A percentile compares a stretch with the other conserved stretches of the same genome.
These are phyloP conservation scores for Entoloma clypeatum DNA, from an alignment of 1,284 basidiomycete genomes.

Conservation along the genomic window DNA sequence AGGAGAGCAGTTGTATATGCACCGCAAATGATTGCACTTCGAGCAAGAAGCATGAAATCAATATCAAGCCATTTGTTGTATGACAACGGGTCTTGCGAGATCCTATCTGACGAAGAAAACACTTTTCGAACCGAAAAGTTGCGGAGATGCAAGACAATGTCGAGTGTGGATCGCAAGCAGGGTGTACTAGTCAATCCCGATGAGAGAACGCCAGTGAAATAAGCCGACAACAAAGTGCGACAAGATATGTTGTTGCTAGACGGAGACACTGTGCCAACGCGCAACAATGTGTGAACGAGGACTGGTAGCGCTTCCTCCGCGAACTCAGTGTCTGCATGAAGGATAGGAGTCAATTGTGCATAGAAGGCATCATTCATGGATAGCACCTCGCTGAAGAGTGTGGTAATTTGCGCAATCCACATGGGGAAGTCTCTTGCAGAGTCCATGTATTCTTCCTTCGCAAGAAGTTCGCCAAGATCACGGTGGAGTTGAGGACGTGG, in stretches of 20 bases:
- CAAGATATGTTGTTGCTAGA: conserved; percentile 10
- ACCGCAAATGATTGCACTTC: conserved; percentile 73
- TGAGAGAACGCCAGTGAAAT: conserved; percentile 60
- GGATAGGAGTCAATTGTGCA: conserved; percentile 58
- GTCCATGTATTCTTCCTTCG: conserved; percentile 35
- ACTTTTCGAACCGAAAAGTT: conserved; percentile 46
- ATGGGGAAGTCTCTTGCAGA: conserved; percentile 42
- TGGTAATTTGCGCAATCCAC: conserved; percentile 69
- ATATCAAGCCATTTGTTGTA: conserved; percentile 85
- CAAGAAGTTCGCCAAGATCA: conserved; percentile 37
- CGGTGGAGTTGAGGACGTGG: conserved; percentile 27
- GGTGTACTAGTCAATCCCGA: conserved; percentile 37
- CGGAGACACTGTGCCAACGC: conserved; percentile 27
- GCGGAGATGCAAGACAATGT: conserved; percentile 80
- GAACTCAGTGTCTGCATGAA: conserved; percentile 53
- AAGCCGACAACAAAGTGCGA: conserved; percentile 49
- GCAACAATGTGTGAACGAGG: conserved; percentile 70
- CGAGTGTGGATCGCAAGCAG: conserved; percentile 67
- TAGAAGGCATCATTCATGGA: conserved; percentile 60
- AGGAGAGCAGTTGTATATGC: conserved; percentile 87
- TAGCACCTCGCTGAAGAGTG: conserved; percentile 59
- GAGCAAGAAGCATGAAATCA: conserved; percentile 69
- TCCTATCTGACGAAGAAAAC: background rate
- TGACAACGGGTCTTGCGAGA: conserved; percentile 47
- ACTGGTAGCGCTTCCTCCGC: conserved; percentile 70